These are phyloP conservation scores for Cupressus sempervirens DNA, from an alignment of 75 land plant species.

Conservation along the genomic window DNA sequence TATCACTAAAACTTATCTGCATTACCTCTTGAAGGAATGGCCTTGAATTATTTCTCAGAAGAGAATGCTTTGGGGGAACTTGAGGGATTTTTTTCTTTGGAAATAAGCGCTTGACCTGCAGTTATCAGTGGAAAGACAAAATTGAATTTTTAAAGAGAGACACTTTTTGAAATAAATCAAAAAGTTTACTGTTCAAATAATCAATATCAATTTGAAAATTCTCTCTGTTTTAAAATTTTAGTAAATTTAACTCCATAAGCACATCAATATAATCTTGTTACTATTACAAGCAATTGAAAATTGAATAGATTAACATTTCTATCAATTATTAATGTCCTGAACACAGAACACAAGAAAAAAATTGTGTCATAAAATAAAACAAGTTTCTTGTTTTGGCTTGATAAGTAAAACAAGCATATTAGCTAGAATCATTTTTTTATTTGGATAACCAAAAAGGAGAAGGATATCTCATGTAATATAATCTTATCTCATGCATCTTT, in stretches of 20 bases:
- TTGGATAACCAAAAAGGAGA: background rate
- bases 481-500: background rate
- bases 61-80: conserved; percentile 69
- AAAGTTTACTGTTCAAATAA: too few species aligned
- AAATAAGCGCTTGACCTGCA: conserved; percentile 68
- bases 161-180: too few species aligned
- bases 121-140: conserved; percentile 4
- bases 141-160: too few species aligned
- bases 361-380: background rate
- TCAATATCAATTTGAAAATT: too few species aligned
- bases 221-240: too few species aligned
- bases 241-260: background rate
- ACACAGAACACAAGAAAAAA: background rate
- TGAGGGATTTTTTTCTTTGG: conserved; percentile 72
- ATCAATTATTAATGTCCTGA: background rate
- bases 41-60: conserved; percentile 67
- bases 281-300: background rate
- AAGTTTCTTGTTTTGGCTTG: too few species aligned
- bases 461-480: background rate
- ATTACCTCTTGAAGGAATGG: conserved; percentile 62
- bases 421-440: background rate
- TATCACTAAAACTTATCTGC: background rate
- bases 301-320: background rate
- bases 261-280: background rate
- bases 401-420: background rate